Evolutionary conservation across 2,329 filamentous ascomycete species (phyloP).

Genomic region (Xylariaceae sp.): DNA sequence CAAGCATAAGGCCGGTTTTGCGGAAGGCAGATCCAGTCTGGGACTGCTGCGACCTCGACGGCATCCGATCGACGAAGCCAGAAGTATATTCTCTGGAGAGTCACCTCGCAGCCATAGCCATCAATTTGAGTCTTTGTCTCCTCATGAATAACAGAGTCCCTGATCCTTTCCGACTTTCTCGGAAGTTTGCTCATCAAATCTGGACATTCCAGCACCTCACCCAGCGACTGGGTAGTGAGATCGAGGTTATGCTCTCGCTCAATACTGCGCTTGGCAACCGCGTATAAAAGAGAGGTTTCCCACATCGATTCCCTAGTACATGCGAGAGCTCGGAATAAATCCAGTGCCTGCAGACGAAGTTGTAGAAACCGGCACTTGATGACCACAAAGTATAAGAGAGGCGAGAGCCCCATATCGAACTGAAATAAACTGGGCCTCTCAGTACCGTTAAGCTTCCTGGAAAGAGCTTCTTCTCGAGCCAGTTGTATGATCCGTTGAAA

Average conservation of each 20-base stretch:
- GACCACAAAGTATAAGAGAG: conserved; percentile 18
- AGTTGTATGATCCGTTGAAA: conserved; percentile 16
- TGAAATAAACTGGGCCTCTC: conserved; percentile 5
- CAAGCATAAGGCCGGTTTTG: neutral
- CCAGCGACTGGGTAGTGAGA: neutral
- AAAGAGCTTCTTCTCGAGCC: conserved; percentile 8
- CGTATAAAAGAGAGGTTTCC: conserved; percentile 12
- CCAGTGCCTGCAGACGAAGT: conserved; percentile 12
- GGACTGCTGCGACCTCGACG: neutral
- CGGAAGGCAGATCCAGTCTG: conserved; percentile 12
- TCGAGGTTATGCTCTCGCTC: conserved; percentile 16
- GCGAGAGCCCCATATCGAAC: conserved; percentile 17
- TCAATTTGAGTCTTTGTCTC: conserved; percentile 3
- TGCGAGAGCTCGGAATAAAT: conserved; percentile 4
- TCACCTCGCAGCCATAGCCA: conserved; percentile 2
- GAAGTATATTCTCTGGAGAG: conserved; percentile 8
- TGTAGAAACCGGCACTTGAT: conserved; percentile 18
- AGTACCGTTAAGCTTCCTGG: neutral
- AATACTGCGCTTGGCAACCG: conserved; percentile 9
- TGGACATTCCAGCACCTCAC: neutral
- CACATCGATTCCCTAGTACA: conserved; percentile 13
- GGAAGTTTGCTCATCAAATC: conserved; percentile 3
- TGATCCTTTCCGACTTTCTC: conserved; percentile 11
- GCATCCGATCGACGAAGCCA: conserved; percentile 1
- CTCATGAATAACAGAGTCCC: conserved; percentile 13